phyloP scores from a whole-genome alignment of 2,329 filamentous ascomycete genomes.

The Arthrobotrys musiformis region DNA sequence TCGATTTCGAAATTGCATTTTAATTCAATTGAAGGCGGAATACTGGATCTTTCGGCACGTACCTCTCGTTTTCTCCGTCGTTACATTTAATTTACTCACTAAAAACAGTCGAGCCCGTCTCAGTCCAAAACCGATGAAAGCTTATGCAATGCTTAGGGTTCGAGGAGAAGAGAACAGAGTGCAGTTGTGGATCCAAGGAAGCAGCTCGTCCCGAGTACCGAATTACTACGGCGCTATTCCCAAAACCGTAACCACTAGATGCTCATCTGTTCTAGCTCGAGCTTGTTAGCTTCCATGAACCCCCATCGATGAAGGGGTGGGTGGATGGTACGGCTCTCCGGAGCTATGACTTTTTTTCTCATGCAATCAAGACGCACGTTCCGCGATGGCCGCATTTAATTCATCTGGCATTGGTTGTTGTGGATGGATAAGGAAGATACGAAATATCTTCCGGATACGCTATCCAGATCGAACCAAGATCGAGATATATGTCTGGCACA shows the following conservation, averaged over 20 bases:
- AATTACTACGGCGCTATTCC: constrained; percentile 21
- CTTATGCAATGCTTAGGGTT: constrained; percentile 31
- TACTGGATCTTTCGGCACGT: neutral
- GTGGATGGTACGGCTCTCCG: constrained; percentile 2
- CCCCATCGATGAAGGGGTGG: neutral
- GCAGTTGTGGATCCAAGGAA: constrained; percentile 47
- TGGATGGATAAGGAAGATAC: constrained; percentile 20
- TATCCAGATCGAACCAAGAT: constrained; percentile 15
- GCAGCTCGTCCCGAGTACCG: constrained; percentile 53
- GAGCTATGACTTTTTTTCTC: constrained; percentile 15
- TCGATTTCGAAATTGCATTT: too few relatives aligned
- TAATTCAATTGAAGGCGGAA: too few relatives aligned
- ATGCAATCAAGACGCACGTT: constrained; percentile 36
- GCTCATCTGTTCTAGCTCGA: constrained; percentile 49
- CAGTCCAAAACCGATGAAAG: constrained; percentile 38
- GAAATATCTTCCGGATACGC: constrained; percentile 10
- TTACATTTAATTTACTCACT: neutral
- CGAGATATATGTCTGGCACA: too few relatives aligned
- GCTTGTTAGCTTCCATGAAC: constrained; percentile 22
- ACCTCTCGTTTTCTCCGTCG: neutral
- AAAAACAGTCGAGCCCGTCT: constrained; percentile 15
- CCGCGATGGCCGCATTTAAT: constrained; percentile 43
- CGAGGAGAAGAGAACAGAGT: neutral
- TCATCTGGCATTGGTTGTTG: constrained; percentile 8
- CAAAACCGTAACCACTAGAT: constrained; percentile 36